phyloP scores from a whole-genome alignment of 2,329 filamentous ascomycete species.

The Whalleya microplaca region DNA sequence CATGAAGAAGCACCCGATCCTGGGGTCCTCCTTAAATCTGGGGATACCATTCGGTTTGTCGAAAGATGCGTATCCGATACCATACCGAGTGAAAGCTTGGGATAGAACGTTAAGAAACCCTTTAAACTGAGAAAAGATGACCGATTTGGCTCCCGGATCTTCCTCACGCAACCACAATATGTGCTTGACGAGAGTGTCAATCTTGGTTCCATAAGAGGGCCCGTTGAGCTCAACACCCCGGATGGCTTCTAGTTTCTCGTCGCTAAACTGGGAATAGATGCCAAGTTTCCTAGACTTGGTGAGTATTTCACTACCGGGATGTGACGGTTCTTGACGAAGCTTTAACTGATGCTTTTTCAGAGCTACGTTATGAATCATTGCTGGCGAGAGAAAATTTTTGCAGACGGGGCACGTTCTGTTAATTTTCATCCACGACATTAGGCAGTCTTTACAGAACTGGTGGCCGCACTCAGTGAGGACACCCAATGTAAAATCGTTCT shows the following conservation, averaged over 20 bases:
- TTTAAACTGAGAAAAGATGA: constrained; percentile 82
- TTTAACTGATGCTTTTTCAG: constrained; percentile 77
- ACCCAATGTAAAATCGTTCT: constrained; percentile 74
- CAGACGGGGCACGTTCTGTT: constrained; percentile 84
- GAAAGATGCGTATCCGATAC: constrained; percentile 75
- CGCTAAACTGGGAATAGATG: constrained; percentile 81
- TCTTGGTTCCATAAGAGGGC: constrained; percentile 83
- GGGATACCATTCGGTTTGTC: constrained; percentile 70
- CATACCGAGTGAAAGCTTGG: constrained; percentile 70
- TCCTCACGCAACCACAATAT: constrained; percentile 82
- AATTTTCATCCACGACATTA: constrained; percentile 74
- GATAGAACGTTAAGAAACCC: constrained; percentile 73
- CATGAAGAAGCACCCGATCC: constrained; percentile 80
- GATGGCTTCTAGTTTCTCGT: constrained; percentile 75
- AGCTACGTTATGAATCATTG: constrained; percentile 82
- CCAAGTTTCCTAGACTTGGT: constrained; percentile 39
- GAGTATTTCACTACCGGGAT: neutral
- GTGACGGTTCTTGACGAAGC: constrained; percentile 59
- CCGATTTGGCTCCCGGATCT: constrained; percentile 85
- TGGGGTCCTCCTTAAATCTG: constrained; percentile 75
- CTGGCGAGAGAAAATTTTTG: constrained; percentile 67
- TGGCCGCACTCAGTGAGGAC: constrained; percentile 88
- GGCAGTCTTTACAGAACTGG: constrained; percentile 88
- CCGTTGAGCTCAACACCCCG: constrained; percentile 76
- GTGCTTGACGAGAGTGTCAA: constrained; percentile 82